A percentile compares a stretch with the other conserved stretches of the same genome.
phyloP scores from a whole-genome alignment of 2,329 filamentous ascomycete species.

The Claviceps quebecensis region DNA sequence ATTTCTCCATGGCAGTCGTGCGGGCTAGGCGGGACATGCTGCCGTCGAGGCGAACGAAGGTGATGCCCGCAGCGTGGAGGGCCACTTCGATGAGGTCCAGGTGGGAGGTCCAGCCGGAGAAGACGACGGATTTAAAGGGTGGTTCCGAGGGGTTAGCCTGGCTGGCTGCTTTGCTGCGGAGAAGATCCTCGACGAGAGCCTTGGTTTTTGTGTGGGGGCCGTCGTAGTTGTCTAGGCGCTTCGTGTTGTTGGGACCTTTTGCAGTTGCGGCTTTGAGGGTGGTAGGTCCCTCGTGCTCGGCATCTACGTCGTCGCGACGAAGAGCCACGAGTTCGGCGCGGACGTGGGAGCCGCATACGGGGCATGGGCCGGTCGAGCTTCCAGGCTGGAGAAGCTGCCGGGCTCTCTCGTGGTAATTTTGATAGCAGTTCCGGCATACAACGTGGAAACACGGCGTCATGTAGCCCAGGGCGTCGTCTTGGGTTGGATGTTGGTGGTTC shows the following conservation, averaged over 20 bases:
- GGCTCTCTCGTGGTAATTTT: constrained; percentile 40
- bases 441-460: constrained; percentile 84
- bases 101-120: constrained; percentile 92
- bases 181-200: constrained; percentile 63
- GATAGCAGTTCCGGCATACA: constrained; percentile 62
- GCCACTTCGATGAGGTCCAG: constrained; percentile 84
- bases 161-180: constrained; percentile 49
- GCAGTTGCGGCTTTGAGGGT: constrained; percentile 16
- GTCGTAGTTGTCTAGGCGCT: constrained; percentile 51
- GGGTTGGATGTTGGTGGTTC: constrained; percentile 26
- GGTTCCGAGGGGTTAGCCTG: constrained; percentile 46
- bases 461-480: constrained; percentile 55
- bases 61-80: constrained; percentile 51
- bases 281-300: constrained; percentile 40
- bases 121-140: constrained; percentile 85
- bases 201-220: constrained; percentile 89
- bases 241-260: constrained; percentile 27
- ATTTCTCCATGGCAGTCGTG: constrained; percentile 59
- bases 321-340: constrained; percentile 54
- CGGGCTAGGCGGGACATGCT: constrained; percentile 69
- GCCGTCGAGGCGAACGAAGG: constrained; percentile 73
- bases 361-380: constrained; percentile 41
- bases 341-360: constrained; percentile 51
- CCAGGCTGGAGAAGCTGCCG: constrained; percentile 22
- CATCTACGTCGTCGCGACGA: constrained; percentile 43